Evolutionary conservation across 306 rosid species (phyloP).

Genomic region (Citrullus mucosospermus): DNA sequence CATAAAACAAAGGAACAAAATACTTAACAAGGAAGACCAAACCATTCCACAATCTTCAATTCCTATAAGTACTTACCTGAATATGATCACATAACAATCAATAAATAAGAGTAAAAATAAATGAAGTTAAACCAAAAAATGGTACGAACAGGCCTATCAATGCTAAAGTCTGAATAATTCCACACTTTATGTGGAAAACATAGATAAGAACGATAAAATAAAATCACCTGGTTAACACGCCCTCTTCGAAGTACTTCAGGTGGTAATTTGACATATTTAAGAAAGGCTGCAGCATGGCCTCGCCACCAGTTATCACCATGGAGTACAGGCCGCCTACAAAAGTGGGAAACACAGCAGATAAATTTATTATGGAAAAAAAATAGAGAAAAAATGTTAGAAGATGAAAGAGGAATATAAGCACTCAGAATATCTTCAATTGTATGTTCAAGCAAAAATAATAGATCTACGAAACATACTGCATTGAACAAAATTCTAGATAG

Average conservation of each 20-base stretch:
- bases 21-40: background rate
- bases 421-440: background rate
- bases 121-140: background rate
- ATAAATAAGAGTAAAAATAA: background rate
- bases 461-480: constrained; percentile 6
- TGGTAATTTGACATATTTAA: constrained; percentile 53
- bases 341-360: constrained; percentile 13
- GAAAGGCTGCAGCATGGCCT: constrained; percentile 91
- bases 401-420: background rate
- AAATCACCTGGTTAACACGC: constrained; percentile 72
- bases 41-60: background rate
- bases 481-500: constrained; percentile 24
- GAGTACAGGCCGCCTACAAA: constrained; percentile 57
- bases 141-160: background rate
- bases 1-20: background rate
- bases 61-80: background rate
- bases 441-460: background rate
- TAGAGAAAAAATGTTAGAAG: background rate
- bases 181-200: background rate
- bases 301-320: constrained; percentile 97
- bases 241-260: constrained; percentile 75
- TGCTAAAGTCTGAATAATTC: background rate
- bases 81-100: background rate
- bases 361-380: background rate
- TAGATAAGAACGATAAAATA: background rate